phyloP scores from a whole-genome alignment of 768 basidiomycete species.

The Mycena crocata region DNA sequence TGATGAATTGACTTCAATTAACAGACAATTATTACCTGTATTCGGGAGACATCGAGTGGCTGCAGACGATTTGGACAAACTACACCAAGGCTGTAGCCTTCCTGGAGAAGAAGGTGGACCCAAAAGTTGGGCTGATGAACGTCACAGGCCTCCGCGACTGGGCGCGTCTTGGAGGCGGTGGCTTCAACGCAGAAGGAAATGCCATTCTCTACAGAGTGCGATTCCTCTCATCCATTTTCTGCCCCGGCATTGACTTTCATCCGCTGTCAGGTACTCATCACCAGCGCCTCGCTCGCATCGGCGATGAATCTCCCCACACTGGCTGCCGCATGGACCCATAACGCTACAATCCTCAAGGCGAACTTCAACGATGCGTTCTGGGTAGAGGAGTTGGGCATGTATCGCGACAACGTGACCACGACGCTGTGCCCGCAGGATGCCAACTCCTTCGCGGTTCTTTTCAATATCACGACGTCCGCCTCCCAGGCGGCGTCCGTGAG shows the following conservation, averaged over 20 bases:
- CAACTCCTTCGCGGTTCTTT: constrained; percentile 67
- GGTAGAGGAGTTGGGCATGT: constrained; percentile 60
- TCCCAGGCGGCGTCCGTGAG: constrained; percentile 57
- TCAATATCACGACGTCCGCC: constrained; percentile 57
- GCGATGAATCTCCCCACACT: constrained; percentile 50
- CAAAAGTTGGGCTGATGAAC: constrained; percentile 59
- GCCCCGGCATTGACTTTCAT: background rate
- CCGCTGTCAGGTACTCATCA: constrained; percentile 56
- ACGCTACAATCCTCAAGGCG: constrained; percentile 61
- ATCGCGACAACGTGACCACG: constrained; percentile 65
- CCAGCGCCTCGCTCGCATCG: constrained; percentile 57
- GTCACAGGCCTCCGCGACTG: constrained; percentile 69
- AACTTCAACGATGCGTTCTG: constrained; percentile 66
- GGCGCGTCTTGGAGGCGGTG: constrained; percentile 67
- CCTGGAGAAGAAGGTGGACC: constrained; percentile 62
- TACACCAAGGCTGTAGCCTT: constrained; percentile 68
- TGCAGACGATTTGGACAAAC: constrained; percentile 63
- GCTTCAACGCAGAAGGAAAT: constrained; percentile 67
- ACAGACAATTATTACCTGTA: constrained; percentile 68
- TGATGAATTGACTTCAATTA: background rate
- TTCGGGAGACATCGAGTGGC: constrained; percentile 64
- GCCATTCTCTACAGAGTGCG: constrained; percentile 62
- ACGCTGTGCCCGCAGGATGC: constrained; percentile 68
- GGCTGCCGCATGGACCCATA: constrained; percentile 51
- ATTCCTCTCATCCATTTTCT: constrained; percentile 3